Conservation (phyloP, 75 land plant genomes). For the Picea sitchensis region DNA sequence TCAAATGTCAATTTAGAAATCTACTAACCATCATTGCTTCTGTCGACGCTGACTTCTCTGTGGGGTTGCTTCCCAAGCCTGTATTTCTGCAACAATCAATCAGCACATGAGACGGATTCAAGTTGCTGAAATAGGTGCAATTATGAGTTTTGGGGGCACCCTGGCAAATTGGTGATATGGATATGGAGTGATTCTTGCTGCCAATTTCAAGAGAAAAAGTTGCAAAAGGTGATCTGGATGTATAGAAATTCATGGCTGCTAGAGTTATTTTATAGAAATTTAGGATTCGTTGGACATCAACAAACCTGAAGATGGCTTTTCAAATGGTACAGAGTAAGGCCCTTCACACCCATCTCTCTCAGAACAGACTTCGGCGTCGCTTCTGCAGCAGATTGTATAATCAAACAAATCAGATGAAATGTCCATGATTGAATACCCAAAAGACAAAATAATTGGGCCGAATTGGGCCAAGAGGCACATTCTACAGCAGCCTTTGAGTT, state of each 20-base stretch:
- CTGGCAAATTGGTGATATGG: no score
- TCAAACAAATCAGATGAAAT: background rate
- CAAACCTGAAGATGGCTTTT: constrained; percentile 95
- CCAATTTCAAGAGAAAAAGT: no score
- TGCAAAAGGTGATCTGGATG: no score
- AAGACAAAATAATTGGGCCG: background rate
- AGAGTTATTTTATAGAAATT: no score
- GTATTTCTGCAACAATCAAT: background rate
- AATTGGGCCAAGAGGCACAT: background rate
- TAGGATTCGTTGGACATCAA: background rate
- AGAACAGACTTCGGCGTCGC: constrained; percentile 97
- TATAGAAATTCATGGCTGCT: no score
- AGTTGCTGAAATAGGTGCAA: no score
- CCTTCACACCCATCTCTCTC: constrained; percentile 96
- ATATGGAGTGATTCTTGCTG: no score
- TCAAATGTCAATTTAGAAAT: no score
- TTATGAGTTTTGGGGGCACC: no score
- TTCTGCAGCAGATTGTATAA: constrained; percentile 40
- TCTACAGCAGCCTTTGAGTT: background rate
- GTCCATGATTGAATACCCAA: no score
- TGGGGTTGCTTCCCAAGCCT: constrained; percentile 7
- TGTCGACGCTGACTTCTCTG: background rate
- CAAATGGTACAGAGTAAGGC: constrained; percentile 91
- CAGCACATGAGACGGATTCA: background rate
- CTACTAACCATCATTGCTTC: background rate